A percentile compares a stretch with the other conserved stretches of the same genome.
phyloP scores from a whole-genome alignment of 2,329 filamentous ascomycete species.

The Colletotrichum costaricense region DNA sequence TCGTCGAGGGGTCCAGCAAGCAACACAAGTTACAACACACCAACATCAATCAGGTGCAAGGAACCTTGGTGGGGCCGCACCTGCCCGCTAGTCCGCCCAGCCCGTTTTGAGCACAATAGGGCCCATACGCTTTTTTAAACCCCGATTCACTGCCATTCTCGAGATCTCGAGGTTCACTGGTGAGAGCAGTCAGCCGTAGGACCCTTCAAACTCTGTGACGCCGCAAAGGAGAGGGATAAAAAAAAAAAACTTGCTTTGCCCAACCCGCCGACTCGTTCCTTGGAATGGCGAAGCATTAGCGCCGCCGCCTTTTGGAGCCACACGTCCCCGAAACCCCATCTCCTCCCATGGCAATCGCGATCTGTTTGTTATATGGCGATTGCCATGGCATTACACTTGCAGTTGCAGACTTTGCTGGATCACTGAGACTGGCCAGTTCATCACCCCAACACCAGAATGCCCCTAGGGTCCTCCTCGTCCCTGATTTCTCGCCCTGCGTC shows the following conservation, averaged over 20 bases:
- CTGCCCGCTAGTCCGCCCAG: conserved; percentile 2
- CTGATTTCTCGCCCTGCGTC: not conserved
- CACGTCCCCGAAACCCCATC: not conserved
- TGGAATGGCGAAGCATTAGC: conserved; percentile 17
- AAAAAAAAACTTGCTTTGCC: conserved; percentile 6
- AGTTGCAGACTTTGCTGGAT: not conserved
- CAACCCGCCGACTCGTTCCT: conserved; percentile 7
- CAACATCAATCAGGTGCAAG: not conserved
- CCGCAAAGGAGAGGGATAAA: not conserved
- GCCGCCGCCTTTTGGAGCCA: not conserved
- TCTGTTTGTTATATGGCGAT: not conserved
- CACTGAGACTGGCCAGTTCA: not conserved
- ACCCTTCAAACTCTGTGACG: conserved; percentile 28
- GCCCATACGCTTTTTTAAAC: not conserved
- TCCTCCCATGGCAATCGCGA: not conserved
- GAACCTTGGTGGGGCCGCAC: not conserved
- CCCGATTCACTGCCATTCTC: conserved; percentile 30
- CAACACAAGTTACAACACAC: conserved; percentile 1
- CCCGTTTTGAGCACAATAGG: conserved; percentile 3
- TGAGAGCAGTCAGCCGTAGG: conserved; percentile 15
- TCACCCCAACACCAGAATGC: not conserved
- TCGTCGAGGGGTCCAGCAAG: not conserved
- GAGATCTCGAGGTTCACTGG: conserved; percentile 23
- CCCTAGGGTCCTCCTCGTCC: not conserved
- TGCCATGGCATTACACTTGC: not conserved